Evolutionary conservation across 2,329 filamentous ascomycete genomes (phyloP), one percentile per base, ranked within the genome.

Genomic region (Fusarium tjaetaba): DNA sequence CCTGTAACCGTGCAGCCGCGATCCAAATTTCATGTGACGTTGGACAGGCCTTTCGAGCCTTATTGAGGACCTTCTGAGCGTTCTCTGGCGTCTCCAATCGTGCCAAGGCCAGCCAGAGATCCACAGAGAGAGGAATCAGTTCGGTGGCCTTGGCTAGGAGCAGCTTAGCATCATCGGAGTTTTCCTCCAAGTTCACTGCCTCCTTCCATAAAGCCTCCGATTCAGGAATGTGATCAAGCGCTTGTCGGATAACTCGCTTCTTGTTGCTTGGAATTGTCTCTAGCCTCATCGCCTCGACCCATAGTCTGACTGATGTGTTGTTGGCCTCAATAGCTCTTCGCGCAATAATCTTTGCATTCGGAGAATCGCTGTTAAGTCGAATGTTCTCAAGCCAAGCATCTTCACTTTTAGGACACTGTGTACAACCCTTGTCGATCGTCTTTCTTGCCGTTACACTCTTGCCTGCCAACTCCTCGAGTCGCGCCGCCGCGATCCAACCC

Each of bases 181-280:
- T 93, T 78, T 98, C 96, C 79, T 98, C 96, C 62, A 98, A 85
- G 76, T 98, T 98, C 71, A 99, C 96, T 10, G 96, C 93, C 80
- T 97, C 95, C 81, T 98, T 99, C 96, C 96, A 99, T n/a, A 99
- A 88, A 46, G 94, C 92, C 53, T 98, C 96, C 0, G 96, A 98
- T 79, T 97, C 94, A 2, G 95, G 95, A 45, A 98, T 93, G 78
- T 97, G 92, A 77, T 98, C 94, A 49, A 99, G 87, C 1, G 96
- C 97, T 79, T 97, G 94, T 62, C 95, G 90, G 39, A 98, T 91
- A 13, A 99, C 96, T 79, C 95, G 92, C 84, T 98, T 98, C 83
- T 97, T 97, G 16, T 94, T 94, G 67, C 92, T 89, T 2, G 90
- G 85, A 53, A 97, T 93, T 13, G 91, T 90, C 81, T 99, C 96